Percentiles rank a stretch among this genome's conserved stretches.
Conservation (phyloP, 2,329 filamentous ascomycete species). For the Coleophoma eucalyptorum region DNA sequence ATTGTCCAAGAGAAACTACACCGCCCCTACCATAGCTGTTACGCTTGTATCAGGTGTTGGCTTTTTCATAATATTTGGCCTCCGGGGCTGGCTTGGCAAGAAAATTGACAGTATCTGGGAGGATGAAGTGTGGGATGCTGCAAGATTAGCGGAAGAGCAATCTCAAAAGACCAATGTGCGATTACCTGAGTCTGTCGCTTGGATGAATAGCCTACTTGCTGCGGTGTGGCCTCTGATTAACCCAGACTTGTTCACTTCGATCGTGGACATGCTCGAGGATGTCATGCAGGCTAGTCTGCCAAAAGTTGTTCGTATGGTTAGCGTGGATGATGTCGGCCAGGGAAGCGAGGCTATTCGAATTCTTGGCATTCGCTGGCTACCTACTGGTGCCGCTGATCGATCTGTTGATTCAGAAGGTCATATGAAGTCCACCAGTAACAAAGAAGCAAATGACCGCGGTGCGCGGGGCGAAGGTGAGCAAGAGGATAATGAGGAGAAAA, state of each 20-base stretch:
- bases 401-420: slow-evolving; percentile 57
- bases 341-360: slow-evolving; percentile 69
- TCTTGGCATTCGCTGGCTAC: slow-evolving; percentile 68
- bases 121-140: slow-evolving; percentile 66
- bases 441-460: slow-evolving; percentile 45
- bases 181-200: slow-evolving; percentile 50
- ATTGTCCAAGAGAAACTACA: slow-evolving; percentile 3
- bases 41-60: slow-evolving; percentile 7
- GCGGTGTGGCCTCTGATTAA: slow-evolving; percentile 74
- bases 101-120: slow-evolving; percentile 61
- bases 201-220: slow-evolving; percentile 66
- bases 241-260: slow-evolving; percentile 66
- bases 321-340: slow-evolving; percentile 72
- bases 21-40: slow-evolving; percentile 4
- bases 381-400: slow-evolving; percentile 63
- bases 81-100: slow-evolving; percentile 57
- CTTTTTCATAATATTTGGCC: slow-evolving; percentile 35
- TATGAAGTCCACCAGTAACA: slow-evolving; percentile 33
- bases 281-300: slow-evolving; percentile 77
- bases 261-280: slow-evolving; percentile 71
- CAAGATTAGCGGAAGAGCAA: slow-evolving; percentile 44
- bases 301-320: slow-evolving; percentile 67
- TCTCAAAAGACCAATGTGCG: slow-evolving; percentile 23
- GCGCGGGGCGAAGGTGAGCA: slow-evolving; percentile 33
- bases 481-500: slow-evolving; percentile 26